Evolutionary conservation across 257 asterid genomes (phyloP).

Genomic region (Fraxinus pennsylvanica): DNA sequence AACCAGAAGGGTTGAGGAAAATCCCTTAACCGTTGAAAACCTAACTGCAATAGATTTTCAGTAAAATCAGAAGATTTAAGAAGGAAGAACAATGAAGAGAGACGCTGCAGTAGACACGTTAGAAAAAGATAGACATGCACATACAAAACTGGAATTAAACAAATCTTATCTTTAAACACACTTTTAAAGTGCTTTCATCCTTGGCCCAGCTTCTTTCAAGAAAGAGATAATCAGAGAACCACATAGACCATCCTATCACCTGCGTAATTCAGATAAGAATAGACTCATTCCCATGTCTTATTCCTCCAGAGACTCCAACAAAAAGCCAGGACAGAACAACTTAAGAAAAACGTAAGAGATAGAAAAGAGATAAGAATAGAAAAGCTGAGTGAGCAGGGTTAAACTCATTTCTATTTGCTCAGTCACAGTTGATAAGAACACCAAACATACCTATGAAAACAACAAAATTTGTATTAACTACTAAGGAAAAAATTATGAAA

Average conservation of each 20-base stretch:
- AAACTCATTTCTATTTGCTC: neutral
- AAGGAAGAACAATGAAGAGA: constrained; percentile 13
- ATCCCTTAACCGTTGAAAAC: constrained; percentile 67
- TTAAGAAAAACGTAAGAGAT: constrained; percentile 1
- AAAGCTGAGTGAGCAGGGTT: constrained; percentile 3
- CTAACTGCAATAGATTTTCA: constrained; percentile 55
- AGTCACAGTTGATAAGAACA: neutral
- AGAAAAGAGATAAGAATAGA: constrained; percentile 1
- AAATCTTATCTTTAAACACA: constrained; percentile 28
- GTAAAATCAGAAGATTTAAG: constrained; percentile 17
- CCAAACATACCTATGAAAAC: neutral
- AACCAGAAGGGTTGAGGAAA: constrained; percentile 91
- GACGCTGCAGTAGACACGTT: neutral
- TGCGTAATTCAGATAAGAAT: constrained; percentile 36
- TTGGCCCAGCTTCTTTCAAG: constrained; percentile 98
- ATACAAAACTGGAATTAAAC: neutral
- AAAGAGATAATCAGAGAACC: constrained; percentile 93
- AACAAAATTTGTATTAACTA: neutral
- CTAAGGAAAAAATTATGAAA: neutral
- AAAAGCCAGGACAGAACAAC: constrained; percentile 8
- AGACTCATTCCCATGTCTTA: neutral
- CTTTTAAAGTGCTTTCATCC: constrained; percentile 89
- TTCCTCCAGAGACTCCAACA: constrained; percentile 23
- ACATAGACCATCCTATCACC: constrained; percentile 99
- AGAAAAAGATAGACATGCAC: neutral